Evolutionary conservation across 768 basidiomycete genomes (phyloP).

Genomic region (Suillus fuscotomentosus): DNA sequence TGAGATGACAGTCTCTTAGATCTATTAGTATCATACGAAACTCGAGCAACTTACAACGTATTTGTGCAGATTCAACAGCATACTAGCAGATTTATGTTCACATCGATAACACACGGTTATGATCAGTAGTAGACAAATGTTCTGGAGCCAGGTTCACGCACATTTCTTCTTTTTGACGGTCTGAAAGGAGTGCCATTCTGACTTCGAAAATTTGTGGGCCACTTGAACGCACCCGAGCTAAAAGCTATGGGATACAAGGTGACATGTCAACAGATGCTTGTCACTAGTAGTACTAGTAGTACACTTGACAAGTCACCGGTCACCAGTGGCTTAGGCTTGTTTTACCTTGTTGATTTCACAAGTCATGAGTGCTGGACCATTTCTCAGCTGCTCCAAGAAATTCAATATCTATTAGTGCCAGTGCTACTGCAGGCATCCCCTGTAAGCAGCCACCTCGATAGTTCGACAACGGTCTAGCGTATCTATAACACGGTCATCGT

Average conservation of each 20-base stretch:
- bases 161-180: constrained; percentile 48
- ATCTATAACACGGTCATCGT: not conserved
- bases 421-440: not conserved
- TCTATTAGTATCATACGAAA: constrained; percentile 78
- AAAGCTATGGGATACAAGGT: constrained; percentile 5
- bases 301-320: no score
- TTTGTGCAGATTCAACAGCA: no score
- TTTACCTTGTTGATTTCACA: constrained; percentile 29
- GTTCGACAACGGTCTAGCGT: not conserved
- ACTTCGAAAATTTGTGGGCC: constrained; percentile 10
- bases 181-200: constrained; percentile 42
- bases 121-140: constrained; percentile 13
- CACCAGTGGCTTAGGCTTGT: constrained; percentile 14
- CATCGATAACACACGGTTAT: constrained; percentile 13
- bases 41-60: constrained; percentile 68
- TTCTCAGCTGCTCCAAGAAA: not conserved
- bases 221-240: constrained; percentile 8
- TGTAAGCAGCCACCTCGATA: not conserved
- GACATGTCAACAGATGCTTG: constrained; percentile 16
- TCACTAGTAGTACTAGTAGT: not conserved
- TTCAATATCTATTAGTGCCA: not conserved
- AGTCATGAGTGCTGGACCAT: not conserved
- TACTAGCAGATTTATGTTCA: constrained; percentile 76
- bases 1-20: constrained; percentile 29
- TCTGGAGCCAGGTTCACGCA: constrained; percentile 26